These are phyloP conservation scores for Flaveria floridana DNA, from an alignment of 140 eudicot genomes.

Conservation along the genomic window DNA sequence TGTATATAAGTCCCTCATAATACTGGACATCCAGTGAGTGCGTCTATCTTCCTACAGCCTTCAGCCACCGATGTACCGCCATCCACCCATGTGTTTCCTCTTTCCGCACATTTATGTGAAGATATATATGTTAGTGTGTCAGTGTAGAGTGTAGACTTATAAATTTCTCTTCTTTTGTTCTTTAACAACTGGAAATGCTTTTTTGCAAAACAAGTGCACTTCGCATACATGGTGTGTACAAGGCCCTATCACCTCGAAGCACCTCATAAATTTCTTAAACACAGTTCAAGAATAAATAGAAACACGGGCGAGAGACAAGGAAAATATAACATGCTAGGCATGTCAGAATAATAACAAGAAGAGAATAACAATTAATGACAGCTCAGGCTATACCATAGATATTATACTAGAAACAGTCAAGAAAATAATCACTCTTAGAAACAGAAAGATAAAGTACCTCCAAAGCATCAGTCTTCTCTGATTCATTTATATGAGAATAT, in stretches of 20 bases:
- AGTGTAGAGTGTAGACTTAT: background rate
- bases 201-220: background rate
- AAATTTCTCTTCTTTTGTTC: background rate
- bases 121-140: background rate
- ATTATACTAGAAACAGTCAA: background rate
- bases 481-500: conserved; percentile 49
- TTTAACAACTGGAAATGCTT: background rate
- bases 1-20: background rate
- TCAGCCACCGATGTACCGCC: background rate
- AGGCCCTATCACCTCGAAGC: background rate
- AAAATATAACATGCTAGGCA: background rate
- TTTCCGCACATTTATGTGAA: background rate
- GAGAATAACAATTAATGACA: background rate
- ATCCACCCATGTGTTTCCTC: too few relatives aligned
- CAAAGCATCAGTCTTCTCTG: conserved; percentile 85
- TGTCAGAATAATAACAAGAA: background rate
- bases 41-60: background rate
- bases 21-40: background rate
- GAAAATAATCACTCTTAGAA: conserved; percentile 7
- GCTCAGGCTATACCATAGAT: background rate
- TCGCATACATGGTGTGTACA: background rate
- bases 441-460: conserved; percentile 55
- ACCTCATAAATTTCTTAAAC: background rate
- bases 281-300: background rate
- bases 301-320: background rate